A percentile compares a stretch with the other conserved stretches of the same genome.
These are phyloP conservation scores for Capsaspora owczarzaki DNA, from an alignment of 78 protist genomes.

Conservation along the genomic window DNA sequence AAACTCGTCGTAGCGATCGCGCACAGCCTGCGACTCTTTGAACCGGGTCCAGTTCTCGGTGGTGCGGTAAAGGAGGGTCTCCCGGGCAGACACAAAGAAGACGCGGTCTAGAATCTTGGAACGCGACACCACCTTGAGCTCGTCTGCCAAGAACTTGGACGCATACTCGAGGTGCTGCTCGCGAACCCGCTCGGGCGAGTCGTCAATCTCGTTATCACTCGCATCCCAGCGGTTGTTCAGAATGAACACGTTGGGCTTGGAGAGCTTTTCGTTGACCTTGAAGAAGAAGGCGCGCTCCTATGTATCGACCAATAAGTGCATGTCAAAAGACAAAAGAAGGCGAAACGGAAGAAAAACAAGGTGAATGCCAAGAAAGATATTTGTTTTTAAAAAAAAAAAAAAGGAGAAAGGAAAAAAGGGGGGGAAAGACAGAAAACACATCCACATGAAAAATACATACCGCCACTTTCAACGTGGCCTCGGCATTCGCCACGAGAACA, in stretches of 20 bases:
- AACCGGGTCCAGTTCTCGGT: neutral
- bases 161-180: slow-evolving; percentile 6
- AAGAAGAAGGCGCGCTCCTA: slow-evolving; percentile 15
- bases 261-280: slow-evolving; percentile 21
- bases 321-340: too few relatives aligned
- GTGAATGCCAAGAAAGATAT: neutral
- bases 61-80: neutral
- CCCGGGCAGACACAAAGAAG: neutral
- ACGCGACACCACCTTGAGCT: neutral
- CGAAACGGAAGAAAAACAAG: neutral
- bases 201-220: slow-evolving; percentile 1
- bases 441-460: neutral
- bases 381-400: too few relatives aligned
- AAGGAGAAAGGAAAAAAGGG: too few relatives aligned
- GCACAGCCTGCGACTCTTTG: neutral
- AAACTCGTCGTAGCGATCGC: neutral
- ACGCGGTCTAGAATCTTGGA: neutral
- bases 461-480: slow-evolving; percentile 1
- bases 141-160: neutral
- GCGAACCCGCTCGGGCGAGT: neutral
- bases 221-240: slow-evolving; percentile 31
- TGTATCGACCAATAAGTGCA: too few relatives aligned
- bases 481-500: slow-evolving; percentile 35
- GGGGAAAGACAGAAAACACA: too few relatives aligned
- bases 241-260: slow-evolving; percentile 34